Conservation (phyloP, 805 yeast genomes). For the Candida dajiaensis region DNA sequence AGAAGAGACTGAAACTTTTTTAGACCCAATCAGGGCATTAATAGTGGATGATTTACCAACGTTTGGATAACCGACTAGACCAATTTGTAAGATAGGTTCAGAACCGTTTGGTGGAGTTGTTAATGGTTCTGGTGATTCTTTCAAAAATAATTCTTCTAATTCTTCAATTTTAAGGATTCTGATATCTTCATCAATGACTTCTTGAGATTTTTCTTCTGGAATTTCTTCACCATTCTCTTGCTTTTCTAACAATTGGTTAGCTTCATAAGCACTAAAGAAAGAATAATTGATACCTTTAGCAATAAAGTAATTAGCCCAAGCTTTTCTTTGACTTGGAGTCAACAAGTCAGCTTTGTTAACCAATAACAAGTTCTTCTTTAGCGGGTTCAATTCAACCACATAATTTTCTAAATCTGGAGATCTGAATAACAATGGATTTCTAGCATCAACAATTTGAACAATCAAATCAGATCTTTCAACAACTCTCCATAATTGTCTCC, state of each 20-base stretch:
- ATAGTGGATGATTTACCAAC: slow-evolving; percentile 97
- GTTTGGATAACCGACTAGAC: slow-evolving; percentile 96
- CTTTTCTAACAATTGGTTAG: slow-evolving; percentile 67
- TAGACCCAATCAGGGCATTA: slow-evolving; percentile 92
- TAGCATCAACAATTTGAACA: slow-evolving; percentile 96
- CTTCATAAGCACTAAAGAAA: slow-evolving; percentile 86
- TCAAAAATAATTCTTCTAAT: slow-evolving; percentile 71
- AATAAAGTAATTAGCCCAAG: slow-evolving; percentile 84
- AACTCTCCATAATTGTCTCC: slow-evolving; percentile 98
- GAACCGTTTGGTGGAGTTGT: slow-evolving; percentile 51
- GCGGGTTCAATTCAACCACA: slow-evolving; percentile 68
- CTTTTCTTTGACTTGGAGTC: slow-evolving; percentile 65
- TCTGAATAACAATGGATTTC: slow-evolving; percentile 87
- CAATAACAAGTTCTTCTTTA: slow-evolving; percentile 72
- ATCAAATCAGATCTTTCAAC: slow-evolving; percentile 90
- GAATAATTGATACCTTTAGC: slow-evolving; percentile 70
- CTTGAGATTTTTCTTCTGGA: slow-evolving; percentile 6
- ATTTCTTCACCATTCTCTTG: slow-evolving; percentile 37
- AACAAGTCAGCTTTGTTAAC: slow-evolving; percentile 93
- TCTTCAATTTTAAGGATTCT: slow-evolving; percentile 77
- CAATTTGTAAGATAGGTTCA: slow-evolving; percentile 72
- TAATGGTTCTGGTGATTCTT: slow-evolving; percentile 68
- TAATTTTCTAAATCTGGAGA: slow-evolving; percentile 83
- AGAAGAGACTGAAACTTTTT: slow-evolving; percentile 95
- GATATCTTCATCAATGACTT: slow-evolving; percentile 40